These are phyloP conservation scores for Hemerocallis citrina DNA, from an alignment of 106 monocot species.

Conservation along the genomic window DNA sequence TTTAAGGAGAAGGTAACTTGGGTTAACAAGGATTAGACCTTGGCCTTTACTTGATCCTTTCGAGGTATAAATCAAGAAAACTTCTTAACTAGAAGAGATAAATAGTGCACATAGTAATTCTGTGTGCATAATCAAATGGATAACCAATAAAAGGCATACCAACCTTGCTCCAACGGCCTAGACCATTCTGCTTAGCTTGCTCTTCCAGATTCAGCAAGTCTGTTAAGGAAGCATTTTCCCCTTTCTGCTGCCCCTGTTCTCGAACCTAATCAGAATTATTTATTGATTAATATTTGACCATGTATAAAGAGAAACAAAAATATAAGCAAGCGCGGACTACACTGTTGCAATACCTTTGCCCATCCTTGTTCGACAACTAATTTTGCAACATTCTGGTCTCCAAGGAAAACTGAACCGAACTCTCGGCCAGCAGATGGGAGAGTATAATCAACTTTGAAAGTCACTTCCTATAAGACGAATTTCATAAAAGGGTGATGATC, in stretches of 20 bases:
- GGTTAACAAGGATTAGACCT: too few relatives aligned
- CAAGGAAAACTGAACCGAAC: slow-evolving; percentile 90
- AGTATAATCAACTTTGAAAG: slow-evolving; percentile 79
- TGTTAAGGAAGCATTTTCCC: slow-evolving; percentile 62
- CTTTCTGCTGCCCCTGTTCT: slow-evolving; percentile 69
- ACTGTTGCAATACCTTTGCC: slow-evolving; percentile 63
- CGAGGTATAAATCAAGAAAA: too few relatives aligned
- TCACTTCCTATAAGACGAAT: slow-evolving; percentile 54
- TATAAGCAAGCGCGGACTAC: background rate
- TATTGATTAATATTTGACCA: background rate
- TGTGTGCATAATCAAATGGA: background rate
- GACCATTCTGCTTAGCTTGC: slow-evolving; percentile 28
- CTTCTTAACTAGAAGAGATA: too few relatives aligned
- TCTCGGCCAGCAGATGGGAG: slow-evolving; percentile 82
- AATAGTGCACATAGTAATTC: too few relatives aligned
- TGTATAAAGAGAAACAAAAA: background rate
- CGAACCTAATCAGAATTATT: slow-evolving; percentile 42
- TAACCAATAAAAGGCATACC: slow-evolving; percentile 14
- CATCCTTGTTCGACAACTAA: slow-evolving; percentile 82
- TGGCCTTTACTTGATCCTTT: too few relatives aligned
- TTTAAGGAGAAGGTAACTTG: too few relatives aligned
- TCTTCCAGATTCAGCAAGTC: slow-evolving; percentile 25
- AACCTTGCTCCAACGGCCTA: slow-evolving; percentile 25
- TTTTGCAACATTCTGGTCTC: slow-evolving; percentile 79
- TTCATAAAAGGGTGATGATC: background rate